Conservation (phyloP, 768 basidiomycete species). For the Mycena venus region DNA sequence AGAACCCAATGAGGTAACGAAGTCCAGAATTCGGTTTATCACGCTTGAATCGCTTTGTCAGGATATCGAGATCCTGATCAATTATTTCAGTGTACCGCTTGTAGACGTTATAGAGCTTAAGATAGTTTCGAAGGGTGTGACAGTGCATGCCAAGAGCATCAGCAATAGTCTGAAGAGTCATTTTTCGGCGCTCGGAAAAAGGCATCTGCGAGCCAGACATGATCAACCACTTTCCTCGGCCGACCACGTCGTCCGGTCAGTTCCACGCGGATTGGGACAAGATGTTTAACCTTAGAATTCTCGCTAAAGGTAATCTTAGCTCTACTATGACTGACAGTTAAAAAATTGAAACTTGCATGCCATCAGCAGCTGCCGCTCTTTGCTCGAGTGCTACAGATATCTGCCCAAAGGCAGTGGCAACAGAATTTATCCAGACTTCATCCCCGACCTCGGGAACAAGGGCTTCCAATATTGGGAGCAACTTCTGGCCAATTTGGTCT, state of each 20-base stretch:
- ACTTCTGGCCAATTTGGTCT: conserved; percentile 2
- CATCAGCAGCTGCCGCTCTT: neutral
- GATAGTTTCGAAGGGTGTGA: conserved; percentile 33
- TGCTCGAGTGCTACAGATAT: neutral
- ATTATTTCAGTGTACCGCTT: conserved; percentile 28
- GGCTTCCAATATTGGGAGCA: conserved; percentile 25
- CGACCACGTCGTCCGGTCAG: conserved; percentile 5
- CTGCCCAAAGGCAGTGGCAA: conserved; percentile 1
- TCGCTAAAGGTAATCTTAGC: too few relatives aligned
- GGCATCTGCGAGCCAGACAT: conserved; percentile 32
- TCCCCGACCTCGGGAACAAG: conserved; percentile 18
- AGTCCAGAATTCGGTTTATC: conserved; percentile 39
- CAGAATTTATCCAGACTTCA: neutral
- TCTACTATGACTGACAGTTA: too few relatives aligned
- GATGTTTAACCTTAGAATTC: neutral
- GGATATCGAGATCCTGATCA: conserved; percentile 33
- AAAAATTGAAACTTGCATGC: neutral
- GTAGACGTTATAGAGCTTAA: conserved; percentile 29
- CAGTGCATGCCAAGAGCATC: conserved; percentile 31
- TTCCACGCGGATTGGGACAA: neutral
- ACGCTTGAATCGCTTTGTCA: conserved; percentile 29
- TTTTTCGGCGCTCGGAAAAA: conserved; percentile 18
- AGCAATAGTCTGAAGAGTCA: conserved; percentile 31
- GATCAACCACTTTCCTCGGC: conserved; percentile 29
- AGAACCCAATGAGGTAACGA: conserved; percentile 39